phyloP scores from a whole-genome alignment of 176 grass and related monocot species.

The Triticum timopheevii region DNA sequence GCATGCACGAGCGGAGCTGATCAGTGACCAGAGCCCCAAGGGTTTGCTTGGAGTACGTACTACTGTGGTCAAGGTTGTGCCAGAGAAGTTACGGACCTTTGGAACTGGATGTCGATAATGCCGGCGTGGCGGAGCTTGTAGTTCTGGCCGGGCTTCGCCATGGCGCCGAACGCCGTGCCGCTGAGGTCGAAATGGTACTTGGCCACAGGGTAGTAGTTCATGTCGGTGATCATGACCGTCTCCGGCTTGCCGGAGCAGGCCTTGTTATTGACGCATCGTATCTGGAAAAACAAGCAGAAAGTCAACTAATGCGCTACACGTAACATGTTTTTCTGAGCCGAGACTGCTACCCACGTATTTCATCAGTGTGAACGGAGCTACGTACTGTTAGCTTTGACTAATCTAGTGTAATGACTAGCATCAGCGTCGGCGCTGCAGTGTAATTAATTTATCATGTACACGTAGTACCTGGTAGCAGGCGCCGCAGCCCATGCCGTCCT shows the following conservation, averaged over 20 bases:
- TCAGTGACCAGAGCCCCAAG: not conserved
- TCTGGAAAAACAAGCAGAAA: conserved; percentile 11
- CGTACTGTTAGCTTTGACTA: not conserved
- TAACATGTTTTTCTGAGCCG: not conserved
- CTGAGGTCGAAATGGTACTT: conserved; percentile 67
- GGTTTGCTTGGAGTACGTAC: not conserved
- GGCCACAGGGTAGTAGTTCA: conserved; percentile 54
- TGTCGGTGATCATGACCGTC: conserved; percentile 64
- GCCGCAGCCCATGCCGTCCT: conserved; percentile 55
- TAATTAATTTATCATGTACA: not conserved
- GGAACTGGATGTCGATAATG: conserved; percentile 60
- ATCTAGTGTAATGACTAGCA: not conserved
- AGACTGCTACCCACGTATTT: not conserved
- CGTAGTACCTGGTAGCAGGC: conserved; percentile 52
- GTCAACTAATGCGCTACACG: not conserved
- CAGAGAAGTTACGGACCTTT: conserved; percentile 26
- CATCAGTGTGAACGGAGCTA: not conserved
- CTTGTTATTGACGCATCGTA: conserved; percentile 30
- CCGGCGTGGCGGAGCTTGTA: conserved; percentile 59
- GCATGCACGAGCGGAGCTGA: not conserved
- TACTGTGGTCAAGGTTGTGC: not conserved
- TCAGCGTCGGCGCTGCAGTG: not conserved
- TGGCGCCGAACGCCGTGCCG: conserved; percentile 59
- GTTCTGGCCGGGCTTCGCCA: conserved; percentile 42
- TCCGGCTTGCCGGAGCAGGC: conserved; percentile 61